Evolutionary conservation across 1,284 basidiomycete genomes (phyloP).

Genomic region (Pholiota adiposa): DNA sequence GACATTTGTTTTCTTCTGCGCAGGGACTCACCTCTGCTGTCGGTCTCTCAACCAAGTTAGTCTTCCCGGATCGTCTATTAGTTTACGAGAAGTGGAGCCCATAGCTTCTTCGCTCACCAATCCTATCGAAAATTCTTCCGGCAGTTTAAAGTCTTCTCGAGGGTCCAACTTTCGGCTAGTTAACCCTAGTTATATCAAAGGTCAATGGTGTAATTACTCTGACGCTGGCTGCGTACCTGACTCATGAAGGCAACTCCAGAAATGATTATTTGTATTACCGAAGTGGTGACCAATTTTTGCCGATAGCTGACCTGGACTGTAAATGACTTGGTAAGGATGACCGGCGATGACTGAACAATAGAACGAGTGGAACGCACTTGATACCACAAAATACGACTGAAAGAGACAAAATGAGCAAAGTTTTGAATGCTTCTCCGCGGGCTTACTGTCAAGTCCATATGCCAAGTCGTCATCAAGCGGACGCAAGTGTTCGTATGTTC

Average conservation of each 20-base stretch:
- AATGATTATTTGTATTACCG: slow-evolving; percentile 72
- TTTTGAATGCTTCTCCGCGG: not conserved
- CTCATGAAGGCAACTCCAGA: slow-evolving; percentile 62
- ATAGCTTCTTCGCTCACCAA: slow-evolving; percentile 39
- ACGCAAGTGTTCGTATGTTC: slow-evolving; percentile 16
- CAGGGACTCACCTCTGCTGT: slow-evolving; percentile 50
- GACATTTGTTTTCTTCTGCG: no score
- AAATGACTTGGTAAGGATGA: not conserved
- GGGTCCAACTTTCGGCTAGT: slow-evolving; percentile 50
- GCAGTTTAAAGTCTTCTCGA: slow-evolving; percentile 49
- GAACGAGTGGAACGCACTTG: slow-evolving; percentile 46
- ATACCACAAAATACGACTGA: slow-evolving; percentile 71
- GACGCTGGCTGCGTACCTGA: slow-evolving; percentile 51
- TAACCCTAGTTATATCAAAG: slow-evolving; percentile 42
- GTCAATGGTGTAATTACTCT: slow-evolving; percentile 2
- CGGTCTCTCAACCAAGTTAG: slow-evolving; percentile 62
- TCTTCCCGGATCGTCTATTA: slow-evolving; percentile 44
- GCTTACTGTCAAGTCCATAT: slow-evolving; percentile 19
- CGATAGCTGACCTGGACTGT: slow-evolving; percentile 62
- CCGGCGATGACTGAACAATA: not conserved
- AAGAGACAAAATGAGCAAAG: not conserved
- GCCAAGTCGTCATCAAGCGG: slow-evolving; percentile 18
- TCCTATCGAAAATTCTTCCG: slow-evolving; percentile 52
- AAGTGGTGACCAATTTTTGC: slow-evolving; percentile 73
- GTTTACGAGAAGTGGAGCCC: not conserved